These are phyloP conservation scores for Arachis stenosperma DNA, from an alignment of 306 rosid species.

Conservation along the genomic window DNA sequence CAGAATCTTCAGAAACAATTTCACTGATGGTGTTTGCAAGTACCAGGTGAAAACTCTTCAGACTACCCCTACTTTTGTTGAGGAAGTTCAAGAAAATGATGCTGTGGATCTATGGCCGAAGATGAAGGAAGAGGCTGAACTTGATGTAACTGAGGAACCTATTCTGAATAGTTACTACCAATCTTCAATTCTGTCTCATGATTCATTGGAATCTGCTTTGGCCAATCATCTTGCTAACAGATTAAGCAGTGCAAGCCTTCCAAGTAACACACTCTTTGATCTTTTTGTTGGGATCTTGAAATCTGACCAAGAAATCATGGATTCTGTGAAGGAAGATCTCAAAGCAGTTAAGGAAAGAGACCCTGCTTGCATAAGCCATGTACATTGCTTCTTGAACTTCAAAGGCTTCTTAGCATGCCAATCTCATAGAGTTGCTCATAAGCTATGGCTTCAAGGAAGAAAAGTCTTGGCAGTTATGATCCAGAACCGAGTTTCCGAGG, in stretches of 20 bases:
- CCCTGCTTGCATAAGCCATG: conserved; percentile 79
- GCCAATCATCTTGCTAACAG: conserved; percentile 64
- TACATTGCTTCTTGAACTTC: conserved; percentile 78
- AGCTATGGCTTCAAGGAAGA: conserved; percentile 67
- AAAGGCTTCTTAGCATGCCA: conserved; percentile 86
- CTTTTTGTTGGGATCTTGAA: conserved; percentile 52
- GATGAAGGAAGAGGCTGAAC: conserved; percentile 68
- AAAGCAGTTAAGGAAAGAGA: conserved; percentile 80
- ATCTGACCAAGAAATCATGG: conserved; percentile 46
- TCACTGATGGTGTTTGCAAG: conserved; percentile 41
- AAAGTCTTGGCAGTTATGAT: conserved; percentile 63
- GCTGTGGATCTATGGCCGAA: conserved; percentile 60
- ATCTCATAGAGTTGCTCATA: conserved; percentile 75
- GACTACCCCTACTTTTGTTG: conserved; percentile 27
- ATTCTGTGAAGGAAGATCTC: conserved; percentile 53
- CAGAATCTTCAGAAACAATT: conserved; percentile 44
- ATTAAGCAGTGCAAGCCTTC: conserved; percentile 57
- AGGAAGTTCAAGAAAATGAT: conserved; percentile 31
- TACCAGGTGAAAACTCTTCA: conserved; percentile 32
- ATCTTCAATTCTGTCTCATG: conserved; percentile 56
- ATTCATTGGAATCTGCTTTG: conserved; percentile 60
- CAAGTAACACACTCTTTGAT: conserved; percentile 51
- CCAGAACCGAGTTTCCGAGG: conserved; percentile 83
- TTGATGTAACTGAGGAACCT: conserved; percentile 62
- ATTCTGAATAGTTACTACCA: conserved; percentile 57